Evolutionary conservation across 495 filamentous ascomycete species (phyloP).

Genomic region (Penicillium tannophilum): DNA sequence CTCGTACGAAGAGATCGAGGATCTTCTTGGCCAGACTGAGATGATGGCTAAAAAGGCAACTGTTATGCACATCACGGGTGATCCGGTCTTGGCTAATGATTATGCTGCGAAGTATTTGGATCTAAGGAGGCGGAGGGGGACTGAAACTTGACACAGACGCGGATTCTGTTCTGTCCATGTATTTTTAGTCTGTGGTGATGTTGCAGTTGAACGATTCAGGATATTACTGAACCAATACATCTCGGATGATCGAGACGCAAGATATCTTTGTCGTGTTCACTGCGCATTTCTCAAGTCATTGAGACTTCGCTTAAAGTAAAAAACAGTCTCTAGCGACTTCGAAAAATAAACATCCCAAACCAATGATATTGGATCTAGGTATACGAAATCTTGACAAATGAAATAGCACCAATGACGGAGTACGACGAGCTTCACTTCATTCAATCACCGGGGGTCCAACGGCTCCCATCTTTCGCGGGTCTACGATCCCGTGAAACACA

Average conservation of each 20-base stretch:
- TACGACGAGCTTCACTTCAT: slow-evolving; percentile 23
- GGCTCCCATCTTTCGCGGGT: slow-evolving; percentile 16
- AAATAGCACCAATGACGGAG: slow-evolving; percentile 19
- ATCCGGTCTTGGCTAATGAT: slow-evolving; percentile 71
- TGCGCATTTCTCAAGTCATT: background rate
- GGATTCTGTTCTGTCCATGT: background rate
- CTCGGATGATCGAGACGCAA: background rate
- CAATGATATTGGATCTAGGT: slow-evolving; percentile 14
- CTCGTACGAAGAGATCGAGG: slow-evolving; percentile 72
- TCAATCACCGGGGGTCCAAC: slow-evolving; percentile 17
- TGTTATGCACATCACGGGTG: slow-evolving; percentile 73
- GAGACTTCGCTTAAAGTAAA: background rate
- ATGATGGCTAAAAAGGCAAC: slow-evolving; percentile 87
- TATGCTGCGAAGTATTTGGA: slow-evolving; percentile 71
- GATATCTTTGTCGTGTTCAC: background rate
- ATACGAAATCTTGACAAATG: slow-evolving; percentile 6
- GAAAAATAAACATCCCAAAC: slow-evolving; percentile 2
- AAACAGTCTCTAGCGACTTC: background rate
- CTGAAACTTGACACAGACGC: slow-evolving; percentile 16
- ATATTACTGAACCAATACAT: background rate
- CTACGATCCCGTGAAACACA: slow-evolving; percentile 19
- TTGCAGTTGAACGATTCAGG: background rate
- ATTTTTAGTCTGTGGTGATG: background rate
- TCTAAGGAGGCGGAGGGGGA: slow-evolving; percentile 45
- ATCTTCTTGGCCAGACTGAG: slow-evolving; percentile 74